phyloP scores from a whole-genome alignment of 225 moss, liverwort and hornwort genomes.

The Rhytidiadelphus loreus region DNA sequence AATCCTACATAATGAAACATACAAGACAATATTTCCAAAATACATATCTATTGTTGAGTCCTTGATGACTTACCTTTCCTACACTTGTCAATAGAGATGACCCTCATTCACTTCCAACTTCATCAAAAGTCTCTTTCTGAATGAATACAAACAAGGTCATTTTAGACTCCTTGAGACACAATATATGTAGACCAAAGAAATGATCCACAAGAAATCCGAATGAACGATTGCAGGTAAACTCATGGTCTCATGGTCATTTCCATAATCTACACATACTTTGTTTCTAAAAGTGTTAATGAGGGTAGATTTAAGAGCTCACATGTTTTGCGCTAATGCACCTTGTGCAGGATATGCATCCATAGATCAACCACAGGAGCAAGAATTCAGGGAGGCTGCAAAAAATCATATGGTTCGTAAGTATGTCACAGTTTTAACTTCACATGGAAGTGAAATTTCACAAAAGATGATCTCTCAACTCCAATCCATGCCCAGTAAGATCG shows the following conservation, averaged over 20 bases:
- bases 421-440: conserved; percentile 15
- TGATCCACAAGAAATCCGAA: not conserved
- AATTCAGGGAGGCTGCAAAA: not conserved
- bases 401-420: not conserved
- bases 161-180: not conserved
- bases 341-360: not conserved
- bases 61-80: not conserved
- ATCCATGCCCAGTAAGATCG: conserved; percentile 8
- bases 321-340: not conserved
- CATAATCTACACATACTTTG: not conserved
- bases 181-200: not conserved
- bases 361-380: not conserved
- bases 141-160: not conserved
- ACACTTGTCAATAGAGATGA: not conserved
- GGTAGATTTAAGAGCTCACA: not conserved
- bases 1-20: not conserved
- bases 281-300: not conserved
- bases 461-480: conserved; percentile 16
- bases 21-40: not conserved
- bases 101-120: not conserved
- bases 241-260: not conserved
- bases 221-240: not conserved
- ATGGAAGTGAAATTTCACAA: conserved; percentile 11
- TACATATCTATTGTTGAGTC: not conserved
- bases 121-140: not conserved